A percentile compares a stretch with the other conserved stretches of the same genome.
phyloP scores from a whole-genome alignment of 805 yeast genomes.

The Ogataea glucozyma region DNA sequence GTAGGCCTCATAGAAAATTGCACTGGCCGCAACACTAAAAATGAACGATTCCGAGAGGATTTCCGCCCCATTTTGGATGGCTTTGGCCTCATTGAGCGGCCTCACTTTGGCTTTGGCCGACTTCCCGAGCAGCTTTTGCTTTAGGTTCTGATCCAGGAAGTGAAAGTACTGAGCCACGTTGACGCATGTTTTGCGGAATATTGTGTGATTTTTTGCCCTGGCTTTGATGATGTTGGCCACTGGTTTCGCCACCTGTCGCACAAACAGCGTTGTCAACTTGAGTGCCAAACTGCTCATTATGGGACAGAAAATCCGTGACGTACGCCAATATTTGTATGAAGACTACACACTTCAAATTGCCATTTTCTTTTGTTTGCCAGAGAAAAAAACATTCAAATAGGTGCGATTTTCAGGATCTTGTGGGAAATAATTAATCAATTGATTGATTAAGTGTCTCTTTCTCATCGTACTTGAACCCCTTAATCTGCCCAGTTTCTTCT shows the following conservation, averaged over 20 bases:
- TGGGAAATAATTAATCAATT: too few relatives aligned
- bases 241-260: slow-evolving; percentile 79
- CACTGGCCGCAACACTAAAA: slow-evolving; percentile 77
- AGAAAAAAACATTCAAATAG: too few relatives aligned
- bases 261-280: slow-evolving; percentile 68
- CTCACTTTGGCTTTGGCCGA: slow-evolving; percentile 52
- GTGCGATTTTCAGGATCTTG: too few relatives aligned
- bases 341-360: too few relatives aligned
- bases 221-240: slow-evolving; percentile 68
- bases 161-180: slow-evolving; percentile 72
- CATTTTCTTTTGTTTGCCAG: too few relatives aligned
- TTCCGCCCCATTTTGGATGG: slow-evolving; percentile 80
- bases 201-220: slow-evolving; percentile 72
- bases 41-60: slow-evolving; percentile 76
- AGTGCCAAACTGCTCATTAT: slow-evolving; percentile 75
- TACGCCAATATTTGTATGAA: too few relatives aligned
- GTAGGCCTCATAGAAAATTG: slow-evolving; percentile 69
- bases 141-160: slow-evolving; percentile 58
- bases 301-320: too few relatives aligned
- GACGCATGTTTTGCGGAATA: slow-evolving; percentile 63
- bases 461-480: too few relatives aligned
- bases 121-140: slow-evolving; percentile 61
- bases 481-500: too few relatives aligned
- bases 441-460: too few relatives aligned
- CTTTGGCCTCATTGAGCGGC: slow-evolving; percentile 79